These are phyloP conservation scores for Casuarina equisetifolia DNA, from an alignment of 306 rosid genomes.

Conservation along the genomic window DNA sequence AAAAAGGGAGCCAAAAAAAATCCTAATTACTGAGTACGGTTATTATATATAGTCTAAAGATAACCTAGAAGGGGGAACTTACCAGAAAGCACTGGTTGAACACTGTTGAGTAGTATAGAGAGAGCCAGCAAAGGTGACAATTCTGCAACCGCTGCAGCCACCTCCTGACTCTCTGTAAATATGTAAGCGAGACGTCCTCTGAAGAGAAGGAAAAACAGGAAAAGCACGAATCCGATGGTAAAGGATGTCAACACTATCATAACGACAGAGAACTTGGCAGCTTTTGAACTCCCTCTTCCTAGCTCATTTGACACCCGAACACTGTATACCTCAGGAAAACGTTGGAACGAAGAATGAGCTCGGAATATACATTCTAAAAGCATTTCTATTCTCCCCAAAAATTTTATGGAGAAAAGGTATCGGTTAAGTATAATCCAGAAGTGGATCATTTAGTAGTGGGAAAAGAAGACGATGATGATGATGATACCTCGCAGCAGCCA, in stretches of 20 bases:
- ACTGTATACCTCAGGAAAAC: conserved; percentile 15
- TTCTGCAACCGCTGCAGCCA: conserved; percentile 44
- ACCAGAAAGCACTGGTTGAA: conserved; percentile 68
- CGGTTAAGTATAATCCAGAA: too few relatives aligned
- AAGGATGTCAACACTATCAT: conserved; percentile 46
- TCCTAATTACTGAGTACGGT: too few relatives aligned
- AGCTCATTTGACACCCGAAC: conserved; percentile 62
- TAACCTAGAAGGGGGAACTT: neutral
- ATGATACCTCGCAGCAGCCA: conserved; percentile 54
- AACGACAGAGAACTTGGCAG: conserved; percentile 45
- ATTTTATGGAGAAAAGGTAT: too few relatives aligned
- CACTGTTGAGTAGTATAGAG: conserved; percentile 55
- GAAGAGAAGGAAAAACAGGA: conserved; percentile 38
- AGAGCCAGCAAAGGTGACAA: conserved; percentile 51
- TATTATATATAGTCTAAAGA: neutral
- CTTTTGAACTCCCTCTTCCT: conserved; percentile 56
- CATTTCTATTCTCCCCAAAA: too few relatives aligned
- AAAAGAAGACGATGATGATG: neutral
- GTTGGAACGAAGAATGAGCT: too few relatives aligned
- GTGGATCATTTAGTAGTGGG: too few relatives aligned
- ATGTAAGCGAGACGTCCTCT: conserved; percentile 44
- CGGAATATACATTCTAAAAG: too few relatives aligned
- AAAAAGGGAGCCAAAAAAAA: too few relatives aligned
- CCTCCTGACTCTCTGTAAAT: conserved; percentile 42
- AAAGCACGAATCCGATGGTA: conserved; percentile 39